Conservation (phyloP, 257 asterid genomes). For the Coffea eugenioides region DNA sequence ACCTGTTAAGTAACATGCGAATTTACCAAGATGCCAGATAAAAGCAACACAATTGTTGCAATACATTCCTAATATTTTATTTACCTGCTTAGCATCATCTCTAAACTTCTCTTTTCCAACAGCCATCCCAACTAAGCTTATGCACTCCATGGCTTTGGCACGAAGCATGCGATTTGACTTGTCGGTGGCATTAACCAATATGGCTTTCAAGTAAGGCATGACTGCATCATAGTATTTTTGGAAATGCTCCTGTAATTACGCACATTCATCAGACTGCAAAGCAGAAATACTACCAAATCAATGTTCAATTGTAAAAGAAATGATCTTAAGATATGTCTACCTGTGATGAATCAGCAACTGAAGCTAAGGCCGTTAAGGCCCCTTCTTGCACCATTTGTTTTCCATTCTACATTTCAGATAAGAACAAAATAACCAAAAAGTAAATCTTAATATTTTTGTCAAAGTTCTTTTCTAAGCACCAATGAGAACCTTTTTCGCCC, state of each 20-base stretch:
- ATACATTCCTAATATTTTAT: neutral
- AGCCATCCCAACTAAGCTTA: slow-evolving; percentile 96
- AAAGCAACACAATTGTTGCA: neutral
- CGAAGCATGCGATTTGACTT: slow-evolving; percentile 94
- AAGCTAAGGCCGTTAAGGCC: slow-evolving; percentile 89
- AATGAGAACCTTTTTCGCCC: slow-evolving; percentile 7
- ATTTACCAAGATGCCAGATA: neutral
- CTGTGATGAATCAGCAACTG: slow-evolving; percentile 99
- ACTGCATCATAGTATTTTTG: slow-evolving; percentile 86
- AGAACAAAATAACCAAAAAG: neutral
- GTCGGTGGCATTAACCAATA: slow-evolving; percentile 81
- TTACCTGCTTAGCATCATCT: slow-evolving; percentile 90
- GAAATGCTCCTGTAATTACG: slow-evolving; percentile 62
- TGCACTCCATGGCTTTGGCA: slow-evolving; percentile 97
- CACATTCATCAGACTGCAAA: slow-evolving; percentile 16
- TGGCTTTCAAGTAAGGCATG: slow-evolving; percentile 88
- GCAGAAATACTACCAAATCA: slow-evolving; percentile 3
- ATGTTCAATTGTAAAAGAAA: slow-evolving; percentile 3
- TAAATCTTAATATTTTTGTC: neutral
- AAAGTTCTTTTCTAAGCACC: neutral
- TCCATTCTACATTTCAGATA: slow-evolving; percentile 61
- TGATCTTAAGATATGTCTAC: slow-evolving; percentile 28
- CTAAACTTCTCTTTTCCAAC: slow-evolving; percentile 87
- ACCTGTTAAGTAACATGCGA: neutral
- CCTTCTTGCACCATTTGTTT: slow-evolving; percentile 99